Percentiles rank a stretch among this genome's conserved stretches.
These are phyloP conservation scores for Sphagnum contortum DNA, from an alignment of 225 moss, liverwort and hornwort genomes.

Conservation along the genomic window DNA sequence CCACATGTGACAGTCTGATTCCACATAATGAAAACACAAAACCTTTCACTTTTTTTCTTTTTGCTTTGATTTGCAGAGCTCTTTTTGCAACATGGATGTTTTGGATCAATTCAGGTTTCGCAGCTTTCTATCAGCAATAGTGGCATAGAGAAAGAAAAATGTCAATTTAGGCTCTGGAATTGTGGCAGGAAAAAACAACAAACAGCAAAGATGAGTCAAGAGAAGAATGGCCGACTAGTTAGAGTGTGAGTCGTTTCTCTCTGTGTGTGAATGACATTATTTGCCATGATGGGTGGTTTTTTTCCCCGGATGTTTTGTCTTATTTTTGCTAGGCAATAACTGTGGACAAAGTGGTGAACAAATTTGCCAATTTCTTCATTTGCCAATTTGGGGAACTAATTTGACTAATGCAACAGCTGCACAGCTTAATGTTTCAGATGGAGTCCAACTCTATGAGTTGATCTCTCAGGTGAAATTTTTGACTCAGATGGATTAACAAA, in stretches of 20 bases:
- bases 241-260: no score
- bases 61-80: no score
- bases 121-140: no score
- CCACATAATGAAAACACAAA: conserved; percentile 9
- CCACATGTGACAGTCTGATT: conserved; percentile 23
- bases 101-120: no score
- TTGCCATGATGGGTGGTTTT: no score
- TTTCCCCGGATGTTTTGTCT: no score
- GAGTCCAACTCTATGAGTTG: conserved; percentile 35
- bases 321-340: no score
- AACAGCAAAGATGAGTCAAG: conserved; percentile 1
- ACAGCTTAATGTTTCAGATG: conserved; percentile 59
- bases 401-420: conserved; percentile 54
- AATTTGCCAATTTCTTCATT: no score
- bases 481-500: neutral
- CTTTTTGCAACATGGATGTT: no score
- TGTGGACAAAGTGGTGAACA: no score
- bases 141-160: neutral
- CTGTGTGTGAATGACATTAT: no score
- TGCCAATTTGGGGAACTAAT: no score
- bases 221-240: conserved; percentile 15
- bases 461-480: conserved; percentile 51
- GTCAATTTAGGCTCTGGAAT: neutral
- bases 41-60: neutral
- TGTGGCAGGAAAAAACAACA: conserved; percentile 8